phyloP scores from a whole-genome alignment of 1,284 basidiomycete genomes.

The Trichosporon ovoides region DNA sequence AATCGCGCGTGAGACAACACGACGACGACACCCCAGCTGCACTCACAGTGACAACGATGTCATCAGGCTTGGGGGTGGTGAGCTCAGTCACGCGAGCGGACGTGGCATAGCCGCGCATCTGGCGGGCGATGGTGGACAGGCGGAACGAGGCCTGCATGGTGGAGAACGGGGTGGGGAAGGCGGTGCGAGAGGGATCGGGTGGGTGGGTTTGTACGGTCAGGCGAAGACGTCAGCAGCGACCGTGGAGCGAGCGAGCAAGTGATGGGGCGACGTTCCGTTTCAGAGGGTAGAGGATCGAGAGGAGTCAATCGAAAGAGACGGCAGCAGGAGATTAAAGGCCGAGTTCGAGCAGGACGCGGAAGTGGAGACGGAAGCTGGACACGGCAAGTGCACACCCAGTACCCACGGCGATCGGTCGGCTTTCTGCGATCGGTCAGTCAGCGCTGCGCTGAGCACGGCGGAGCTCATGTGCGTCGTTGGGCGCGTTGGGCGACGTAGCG shows the following conservation, averaged over 20 bases:
- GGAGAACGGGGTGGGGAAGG: background rate
- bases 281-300: no score
- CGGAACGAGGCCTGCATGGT: conserved; percentile 3
- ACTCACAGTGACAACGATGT: conserved; percentile 80
- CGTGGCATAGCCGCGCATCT: conserved; percentile 7
- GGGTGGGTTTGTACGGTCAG: background rate
- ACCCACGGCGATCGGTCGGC: background rate
- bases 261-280: no score
- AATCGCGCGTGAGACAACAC: background rate
- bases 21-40: conserved; percentile 24
- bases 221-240: no score
- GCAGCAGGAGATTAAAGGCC: no score
- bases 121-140: background rate
- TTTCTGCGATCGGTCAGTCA: background rate
- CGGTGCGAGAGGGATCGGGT: background rate
- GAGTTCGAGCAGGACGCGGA: no score
- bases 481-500: background rate
- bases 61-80: conserved; percentile 59
- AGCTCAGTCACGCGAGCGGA: conserved; percentile 11
- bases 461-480: no score
- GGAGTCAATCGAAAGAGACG: background rate
- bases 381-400: no score
- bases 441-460: background rate
- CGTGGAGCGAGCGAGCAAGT: no score
- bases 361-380: background rate